Evolutionary conservation across 2,329 filamentous ascomycete genomes (phyloP), one percentile per base, ranked within the genome.

Genomic region (Ceratocystiopsis brevicomis): DNA sequence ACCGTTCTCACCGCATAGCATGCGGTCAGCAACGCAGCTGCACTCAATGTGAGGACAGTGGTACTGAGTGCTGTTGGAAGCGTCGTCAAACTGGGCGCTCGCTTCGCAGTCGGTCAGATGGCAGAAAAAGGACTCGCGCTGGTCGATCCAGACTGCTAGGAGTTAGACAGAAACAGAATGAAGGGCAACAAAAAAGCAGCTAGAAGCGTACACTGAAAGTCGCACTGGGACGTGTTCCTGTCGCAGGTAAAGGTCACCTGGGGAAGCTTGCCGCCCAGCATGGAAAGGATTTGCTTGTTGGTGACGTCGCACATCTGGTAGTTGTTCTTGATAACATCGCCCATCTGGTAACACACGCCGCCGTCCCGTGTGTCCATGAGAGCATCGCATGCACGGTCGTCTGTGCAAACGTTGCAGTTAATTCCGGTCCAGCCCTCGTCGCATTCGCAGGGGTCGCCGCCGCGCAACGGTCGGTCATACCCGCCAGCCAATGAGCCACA

Each of bases 231-330:
- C 5, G 76, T 68, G 42, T 81, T 75, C 34, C 73, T 75, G 54
- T 87, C 76, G 60, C 90, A 98, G 30, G 80, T 85, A 57, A 98
- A 98, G 1, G 90, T 98, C 19, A 92, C 90, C 59, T 98, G 82
- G 0, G 90, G 87, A 46, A 83, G 81, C 61, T 86, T 75, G 38
- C 81, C 78, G 53, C 86, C 82, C 40, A 98, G 70, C 56, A 88
- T 77, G 48, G 87, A 77, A 44, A 88, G 68, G 55, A 98, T 98
- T 66, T 93, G 90, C 59, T 76, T 74, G 64, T 98, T 98, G 44
- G 87, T 96, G 51, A 98, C 90, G 59, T 92, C 84, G 63, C 90
- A 98, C 65, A 94, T 90, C 62, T 98, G 92, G 63, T 86, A 88
- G 65, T 96, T 98, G 61, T 92, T 77, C 53, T 90, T 86, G 49